Evolutionary conservation across 768 basidiomycete genomes (phyloP).

Genomic region (Macrocybe gigantea): DNA sequence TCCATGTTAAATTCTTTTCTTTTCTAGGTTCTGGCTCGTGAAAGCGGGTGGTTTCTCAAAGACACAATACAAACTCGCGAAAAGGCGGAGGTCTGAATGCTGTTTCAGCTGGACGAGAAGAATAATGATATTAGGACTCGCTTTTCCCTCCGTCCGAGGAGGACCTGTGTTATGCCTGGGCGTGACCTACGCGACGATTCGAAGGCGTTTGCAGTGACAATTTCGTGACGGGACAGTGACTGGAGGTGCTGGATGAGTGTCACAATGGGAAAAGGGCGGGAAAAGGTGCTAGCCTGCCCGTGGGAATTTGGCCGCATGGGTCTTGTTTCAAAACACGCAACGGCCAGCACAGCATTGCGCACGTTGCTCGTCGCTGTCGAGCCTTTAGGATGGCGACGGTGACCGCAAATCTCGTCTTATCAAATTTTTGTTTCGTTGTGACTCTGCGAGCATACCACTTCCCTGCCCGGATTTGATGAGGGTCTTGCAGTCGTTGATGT

Average conservation of each 20-base stretch:
- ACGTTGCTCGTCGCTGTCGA: no score
- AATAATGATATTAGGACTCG: not conserved
- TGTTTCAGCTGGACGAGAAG: constrained; percentile 11
- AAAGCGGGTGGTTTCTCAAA: no score
- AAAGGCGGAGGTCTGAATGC: not conserved
- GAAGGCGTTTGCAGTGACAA: constrained; percentile 36
- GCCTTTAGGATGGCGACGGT: no score
- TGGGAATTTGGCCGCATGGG: constrained; percentile 4
- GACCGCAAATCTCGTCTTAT: no score
- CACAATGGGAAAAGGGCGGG: constrained; percentile 17
- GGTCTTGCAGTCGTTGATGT: no score
- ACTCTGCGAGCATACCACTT: no score
- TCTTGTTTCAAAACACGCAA: no score
- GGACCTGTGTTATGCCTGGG: constrained; percentile 25
- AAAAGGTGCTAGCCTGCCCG: constrained; percentile 9
- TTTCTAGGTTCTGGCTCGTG: no score
- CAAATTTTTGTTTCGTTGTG: no score
- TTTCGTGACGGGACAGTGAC: constrained; percentile 43
- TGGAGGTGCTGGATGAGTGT: constrained; percentile 31
- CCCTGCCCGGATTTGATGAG: no score
- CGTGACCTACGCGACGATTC: constrained; percentile 37
- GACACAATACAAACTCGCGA: no score
- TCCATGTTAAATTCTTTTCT: constrained; percentile 16
- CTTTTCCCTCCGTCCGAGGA: not conserved
- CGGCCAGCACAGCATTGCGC: no score